A percentile compares a stretch with the other conserved stretches of the same genome.
phyloP scores from a whole-genome alignment of 1,139 yeast species.

The Arxiozyma heterogenica region DNA sequence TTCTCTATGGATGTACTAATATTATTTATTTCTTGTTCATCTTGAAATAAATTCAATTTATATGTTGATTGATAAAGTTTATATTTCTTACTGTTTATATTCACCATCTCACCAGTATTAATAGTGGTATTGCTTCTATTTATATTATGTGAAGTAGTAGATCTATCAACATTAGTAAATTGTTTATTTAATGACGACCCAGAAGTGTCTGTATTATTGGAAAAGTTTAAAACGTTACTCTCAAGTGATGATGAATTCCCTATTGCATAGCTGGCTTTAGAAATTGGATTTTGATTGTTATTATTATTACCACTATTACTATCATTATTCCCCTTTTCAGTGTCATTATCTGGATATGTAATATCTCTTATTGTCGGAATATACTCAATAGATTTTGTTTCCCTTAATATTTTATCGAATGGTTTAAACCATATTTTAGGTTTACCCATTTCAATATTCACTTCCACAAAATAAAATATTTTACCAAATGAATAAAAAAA shows the following conservation, averaged over 20 bases:
- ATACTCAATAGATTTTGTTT: constrained; percentile 18
- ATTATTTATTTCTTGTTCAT: neutral
- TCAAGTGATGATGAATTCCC: neutral
- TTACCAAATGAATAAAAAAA: constrained; percentile 26
- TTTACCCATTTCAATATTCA: constrained; percentile 23
- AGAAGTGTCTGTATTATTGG: neutral
- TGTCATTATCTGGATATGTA: constrained; percentile 2
- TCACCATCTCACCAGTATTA: neutral
- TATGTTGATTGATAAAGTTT: constrained; percentile 13
- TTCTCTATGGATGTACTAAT: constrained; percentile 5
- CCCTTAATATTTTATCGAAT: constrained; percentile 17
- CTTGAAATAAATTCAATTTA: constrained; percentile 17
- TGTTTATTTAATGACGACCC: neutral
- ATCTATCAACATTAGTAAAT: neutral
- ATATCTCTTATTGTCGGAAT: constrained; percentile 15
- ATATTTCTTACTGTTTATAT: neutral
- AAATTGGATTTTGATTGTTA: neutral
- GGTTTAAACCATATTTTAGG: constrained; percentile 23
- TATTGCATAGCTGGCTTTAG: neutral
- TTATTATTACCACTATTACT: neutral
- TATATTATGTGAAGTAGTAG: neutral
- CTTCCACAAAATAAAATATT: constrained; percentile 23
- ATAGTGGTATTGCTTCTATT: neutral
- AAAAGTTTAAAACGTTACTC: neutral
- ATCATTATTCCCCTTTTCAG: neutral